Percentiles rank a stretch among this genome's conserved stretches.
Conservation (phyloP, 169 alveolate genomes). For the Eimeria necatrix region DNA sequence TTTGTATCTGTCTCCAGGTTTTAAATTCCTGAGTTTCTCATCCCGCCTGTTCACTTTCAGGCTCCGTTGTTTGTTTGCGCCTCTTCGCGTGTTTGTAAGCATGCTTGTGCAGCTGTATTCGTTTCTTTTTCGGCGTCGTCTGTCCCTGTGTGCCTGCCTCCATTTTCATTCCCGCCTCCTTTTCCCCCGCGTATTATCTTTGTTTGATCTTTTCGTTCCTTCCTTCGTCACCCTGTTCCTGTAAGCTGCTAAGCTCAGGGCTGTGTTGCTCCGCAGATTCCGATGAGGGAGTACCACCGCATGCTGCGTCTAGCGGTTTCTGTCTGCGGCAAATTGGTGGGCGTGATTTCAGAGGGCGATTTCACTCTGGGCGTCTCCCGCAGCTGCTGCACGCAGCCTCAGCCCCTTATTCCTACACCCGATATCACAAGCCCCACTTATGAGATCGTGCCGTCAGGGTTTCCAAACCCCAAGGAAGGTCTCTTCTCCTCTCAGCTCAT, state of each 20-base stretch:
- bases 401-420: slow-evolving; percentile 31
- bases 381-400: slow-evolving; percentile 19
- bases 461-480: slow-evolving; percentile 14
- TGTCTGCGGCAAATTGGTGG: not conserved
- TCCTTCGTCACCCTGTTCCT: not conserved
- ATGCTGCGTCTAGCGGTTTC: slow-evolving; percentile 50
- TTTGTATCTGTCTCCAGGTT: too few species aligned
- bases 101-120: not conserved
- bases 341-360: slow-evolving; percentile 30
- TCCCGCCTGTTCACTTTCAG: not conserved
- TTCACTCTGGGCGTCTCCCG: slow-evolving; percentile 47
- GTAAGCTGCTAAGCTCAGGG: not conserved
- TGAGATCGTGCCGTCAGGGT: slow-evolving; percentile 19
- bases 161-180: not conserved
- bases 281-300: slow-evolving; percentile 63
- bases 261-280: slow-evolving; percentile 16
- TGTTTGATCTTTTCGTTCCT: not conserved
- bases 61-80: not conserved
- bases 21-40: too few species aligned
- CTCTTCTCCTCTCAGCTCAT: slow-evolving; percentile 67
- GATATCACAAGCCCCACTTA: slow-evolving; percentile 45
- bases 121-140: not conserved
- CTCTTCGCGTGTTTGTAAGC: not conserved
- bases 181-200: not conserved
- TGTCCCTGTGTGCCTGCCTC: not conserved